phyloP scores from a whole-genome alignment of 768 basidiomycete genomes.

The Collybia nuda region DNA sequence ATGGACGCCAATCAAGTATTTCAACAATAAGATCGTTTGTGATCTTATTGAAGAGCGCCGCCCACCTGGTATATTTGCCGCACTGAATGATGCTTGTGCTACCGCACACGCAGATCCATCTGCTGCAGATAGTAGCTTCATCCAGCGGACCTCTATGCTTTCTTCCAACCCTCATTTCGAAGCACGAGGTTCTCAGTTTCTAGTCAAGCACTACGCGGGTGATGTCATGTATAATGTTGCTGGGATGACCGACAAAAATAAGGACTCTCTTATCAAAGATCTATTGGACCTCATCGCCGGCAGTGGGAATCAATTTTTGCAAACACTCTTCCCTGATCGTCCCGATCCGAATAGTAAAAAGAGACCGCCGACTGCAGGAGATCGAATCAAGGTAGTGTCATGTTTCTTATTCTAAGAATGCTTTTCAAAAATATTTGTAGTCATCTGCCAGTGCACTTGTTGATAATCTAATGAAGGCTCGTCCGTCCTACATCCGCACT shows the following conservation, averaged over 20 bases:
- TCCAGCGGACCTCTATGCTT: conserved; percentile 83
- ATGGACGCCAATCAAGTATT: conserved; percentile 99
- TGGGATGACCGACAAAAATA: conserved; percentile 99
- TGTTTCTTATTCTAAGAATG: not conserved
- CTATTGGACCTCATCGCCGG: conserved; percentile 83
- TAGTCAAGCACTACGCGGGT: conserved; percentile 96
- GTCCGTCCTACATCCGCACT: conserved; percentile 97
- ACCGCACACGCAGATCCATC: conserved; percentile 97
- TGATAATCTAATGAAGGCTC: conserved; percentile 95
- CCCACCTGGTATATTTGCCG: conserved; percentile 96
- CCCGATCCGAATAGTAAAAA: conserved; percentile 98
- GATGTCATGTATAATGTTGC: conserved; percentile 97
- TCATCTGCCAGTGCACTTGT: conserved; percentile 94
- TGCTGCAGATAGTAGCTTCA: conserved; percentile 96
- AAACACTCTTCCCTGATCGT: conserved; percentile 87
- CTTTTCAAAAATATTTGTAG: conserved; percentile 31
- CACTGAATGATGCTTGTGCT: conserved; percentile 97
- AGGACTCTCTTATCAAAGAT: conserved; percentile 95
- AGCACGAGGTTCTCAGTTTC: conserved; percentile 88
- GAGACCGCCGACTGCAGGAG: conserved; percentile 94
- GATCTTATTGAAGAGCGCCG: conserved; percentile 96
- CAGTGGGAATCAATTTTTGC: conserved; percentile 84
- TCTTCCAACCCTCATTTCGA: conserved; percentile 93
- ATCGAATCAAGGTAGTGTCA: conserved; percentile 84
- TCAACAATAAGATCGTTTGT: conserved; percentile 98